Base-by-base conservation (phyloP, 768 basidiomycete species). In the Rhodotorula kratochvilovae region DNA sequence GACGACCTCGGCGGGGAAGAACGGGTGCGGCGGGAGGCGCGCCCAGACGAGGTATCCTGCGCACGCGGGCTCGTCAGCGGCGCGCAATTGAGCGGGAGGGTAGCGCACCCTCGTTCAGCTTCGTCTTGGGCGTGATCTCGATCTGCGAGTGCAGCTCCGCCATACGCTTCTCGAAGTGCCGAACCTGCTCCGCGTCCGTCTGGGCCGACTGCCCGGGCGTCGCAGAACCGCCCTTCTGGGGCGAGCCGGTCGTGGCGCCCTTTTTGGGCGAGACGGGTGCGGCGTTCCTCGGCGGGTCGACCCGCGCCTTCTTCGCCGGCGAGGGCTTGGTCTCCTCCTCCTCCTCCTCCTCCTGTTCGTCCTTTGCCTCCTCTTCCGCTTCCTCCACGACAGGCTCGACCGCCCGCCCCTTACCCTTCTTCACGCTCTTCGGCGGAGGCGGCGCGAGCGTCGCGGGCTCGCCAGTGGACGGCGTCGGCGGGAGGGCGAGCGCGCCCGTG, bases 301-400 rank as follows among this genome's bases (percentile, higher is more conserved):
- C 33, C 17, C 53, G 35, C 27, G 50, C 36, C 53, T 27, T n/a
- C 31, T 33, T 64, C n/a, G 54, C 39, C 13, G 43, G 45, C 36
- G 58, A 16, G 4, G 58, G 58, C 31, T 35, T 39, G 19, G n/a
- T n/a, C n/a, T 7, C 53, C 0, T 29, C 56, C 12, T 55, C 59
- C 48, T 56, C 45, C 57, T 15, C 25, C 33, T 8, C 33, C 33
- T 5, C 35, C 35, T 36, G 5, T n/a, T 36, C 66, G 31, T 0
- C 31, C 27, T n/a, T 48, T 13, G 31, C 43, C 23, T 27, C 25
- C n/a, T 25, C 31, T 1, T 92, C 67, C 15, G 35, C 50, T 16
- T 92, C 67, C 88, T 88, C 6, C 84, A 92, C 55, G 90, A 86
- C 66, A 90, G 90, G 1, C 82, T 89, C 61, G 84, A 86, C 63